Percentiles rank a stretch among this genome's conserved stretches.
Conservation (phyloP, 495 filamentous ascomycete species). For the Penicillium riverlandense region DNA sequence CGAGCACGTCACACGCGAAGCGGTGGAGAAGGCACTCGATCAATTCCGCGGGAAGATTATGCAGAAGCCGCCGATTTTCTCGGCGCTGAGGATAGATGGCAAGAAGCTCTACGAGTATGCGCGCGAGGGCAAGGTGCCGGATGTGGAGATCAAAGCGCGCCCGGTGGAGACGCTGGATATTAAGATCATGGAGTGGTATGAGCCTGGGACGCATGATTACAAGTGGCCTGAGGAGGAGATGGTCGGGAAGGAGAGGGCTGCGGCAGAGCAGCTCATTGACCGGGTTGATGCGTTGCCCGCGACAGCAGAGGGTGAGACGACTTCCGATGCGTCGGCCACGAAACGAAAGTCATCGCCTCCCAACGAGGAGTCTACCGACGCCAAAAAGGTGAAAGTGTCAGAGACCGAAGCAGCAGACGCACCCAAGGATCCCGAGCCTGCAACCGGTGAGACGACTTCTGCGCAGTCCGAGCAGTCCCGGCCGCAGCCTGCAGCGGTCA, state of each 20-base stretch:
- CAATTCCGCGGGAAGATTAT: slow-evolving; percentile 79
- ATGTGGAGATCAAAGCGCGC: slow-evolving; percentile 72
- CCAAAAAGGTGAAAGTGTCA: slow-evolving; percentile 32
- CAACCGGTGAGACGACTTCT: slow-evolving; percentile 4
- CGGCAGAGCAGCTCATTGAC: slow-evolving; percentile 62
- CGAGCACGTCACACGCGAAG: slow-evolving; percentile 68
- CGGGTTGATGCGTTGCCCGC: slow-evolving; percentile 24
- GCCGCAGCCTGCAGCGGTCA: slow-evolving; percentile 58
- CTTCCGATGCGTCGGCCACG: slow-evolving; percentile 7
- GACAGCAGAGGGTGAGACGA: slow-evolving; percentile 12
- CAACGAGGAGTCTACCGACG: slow-evolving; percentile 16
- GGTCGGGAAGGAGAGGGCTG: slow-evolving; percentile 58
- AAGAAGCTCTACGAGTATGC: slow-evolving; percentile 96
- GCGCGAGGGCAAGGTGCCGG: slow-evolving; percentile 74
- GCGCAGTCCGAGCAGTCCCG: slow-evolving; percentile 11
- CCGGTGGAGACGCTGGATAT: slow-evolving; percentile 69
- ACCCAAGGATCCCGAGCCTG: slow-evolving; percentile 10
- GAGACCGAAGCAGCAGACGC: slow-evolving; percentile 19
- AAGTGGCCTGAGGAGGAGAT: slow-evolving; percentile 71
- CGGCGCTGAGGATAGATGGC: slow-evolving; percentile 83
- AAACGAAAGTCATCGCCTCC: slow-evolving; percentile 30
- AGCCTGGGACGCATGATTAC: slow-evolving; percentile 67
- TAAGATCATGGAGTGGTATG: slow-evolving; percentile 81
- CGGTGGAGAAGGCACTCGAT: slow-evolving; percentile 67
- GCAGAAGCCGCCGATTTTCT: slow-evolving; percentile 88